Evolutionary conservation across 331 rosid species (phyloP).

Genomic region (Stylosanthes scabra): DNA sequence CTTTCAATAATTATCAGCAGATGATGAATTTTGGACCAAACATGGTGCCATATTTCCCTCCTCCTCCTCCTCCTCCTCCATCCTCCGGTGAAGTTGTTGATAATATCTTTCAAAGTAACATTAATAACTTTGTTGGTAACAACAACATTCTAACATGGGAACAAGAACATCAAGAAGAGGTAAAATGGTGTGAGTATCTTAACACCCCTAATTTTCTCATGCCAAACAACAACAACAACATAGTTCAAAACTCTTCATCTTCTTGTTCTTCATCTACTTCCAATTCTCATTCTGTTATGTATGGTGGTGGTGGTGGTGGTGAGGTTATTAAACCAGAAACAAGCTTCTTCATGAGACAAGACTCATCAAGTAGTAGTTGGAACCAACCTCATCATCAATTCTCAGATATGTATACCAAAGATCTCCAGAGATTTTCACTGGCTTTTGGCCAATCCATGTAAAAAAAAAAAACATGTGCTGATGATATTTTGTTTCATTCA

Average conservation of each 20-base stretch:
- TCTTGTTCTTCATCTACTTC: no score
- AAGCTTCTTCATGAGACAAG: slow-evolving; percentile 52
- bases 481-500: slow-evolving; percentile 24
- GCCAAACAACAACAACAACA: slow-evolving; percentile 30
- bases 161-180: slow-evolving; percentile 54
- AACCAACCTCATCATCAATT: slow-evolving; percentile 55
- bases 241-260: slow-evolving; percentile 42
- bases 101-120: slow-evolving; percentile 43
- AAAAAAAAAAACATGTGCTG: slow-evolving; percentile 39
- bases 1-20: slow-evolving; percentile 50
- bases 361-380: slow-evolving; percentile 58
- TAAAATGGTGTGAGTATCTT: slow-evolving; percentile 84
- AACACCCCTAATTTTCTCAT: slow-evolving; percentile 59
- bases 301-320: slow-evolving; percentile 36
- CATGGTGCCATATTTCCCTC: no score
- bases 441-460: slow-evolving; percentile 91
- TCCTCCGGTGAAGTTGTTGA: slow-evolving; percentile 43
- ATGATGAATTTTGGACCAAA: slow-evolving; percentile 30
- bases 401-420: slow-evolving; percentile 71
- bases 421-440: slow-evolving; percentile 88
- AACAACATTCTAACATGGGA: slow-evolving; percentile 62
- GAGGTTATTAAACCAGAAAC: slow-evolving; percentile 59
- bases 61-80: no score
- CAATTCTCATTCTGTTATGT: slow-evolving; percentile 52
- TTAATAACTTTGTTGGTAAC: slow-evolving; percentile 52